Conservation (phyloP, 2,329 filamentous ascomycete species). For the Colletotrichum zoysiae region DNA sequence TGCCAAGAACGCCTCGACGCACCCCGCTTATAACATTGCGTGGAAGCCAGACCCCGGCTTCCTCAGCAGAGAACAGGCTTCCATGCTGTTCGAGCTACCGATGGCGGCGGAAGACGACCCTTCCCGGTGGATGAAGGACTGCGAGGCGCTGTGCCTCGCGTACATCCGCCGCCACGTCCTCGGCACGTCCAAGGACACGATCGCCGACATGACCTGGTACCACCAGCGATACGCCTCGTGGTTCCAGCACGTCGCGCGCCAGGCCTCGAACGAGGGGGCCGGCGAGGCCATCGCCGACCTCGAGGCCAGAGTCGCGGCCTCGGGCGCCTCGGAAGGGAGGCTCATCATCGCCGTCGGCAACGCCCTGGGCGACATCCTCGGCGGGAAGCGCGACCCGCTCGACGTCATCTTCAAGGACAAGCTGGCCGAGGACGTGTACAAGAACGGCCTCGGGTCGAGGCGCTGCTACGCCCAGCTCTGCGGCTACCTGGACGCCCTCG, state of each 20-base stretch:
- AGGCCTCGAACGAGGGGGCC: background rate
- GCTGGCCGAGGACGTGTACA: conserved; percentile 46
- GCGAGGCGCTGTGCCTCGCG: conserved; percentile 37
- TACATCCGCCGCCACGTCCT: conserved; percentile 29
- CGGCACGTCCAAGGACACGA: background rate
- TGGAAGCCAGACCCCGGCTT: conserved; percentile 45
- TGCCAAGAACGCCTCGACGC: background rate
- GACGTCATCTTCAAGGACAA: conserved; percentile 48
- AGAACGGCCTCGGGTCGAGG: conserved; percentile 43
- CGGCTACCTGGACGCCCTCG: conserved; percentile 44
- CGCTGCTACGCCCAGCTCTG: conserved; percentile 42
- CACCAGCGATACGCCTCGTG: conserved; percentile 40
- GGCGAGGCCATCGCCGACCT: conserved; percentile 24
- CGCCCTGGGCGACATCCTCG: conserved; percentile 45
- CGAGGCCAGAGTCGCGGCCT: conserved; percentile 30
- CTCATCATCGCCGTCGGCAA: conserved; percentile 44
- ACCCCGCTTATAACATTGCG: conserved; percentile 41
- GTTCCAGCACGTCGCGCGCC: conserved; percentile 37
- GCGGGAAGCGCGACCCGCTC: conserved; percentile 46
- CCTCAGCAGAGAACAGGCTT: conserved; percentile 39
- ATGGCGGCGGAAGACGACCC: conserved; percentile 38
- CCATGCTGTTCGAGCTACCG: conserved; percentile 38
- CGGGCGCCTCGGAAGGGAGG: conserved; percentile 42
- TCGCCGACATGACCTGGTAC: conserved; percentile 30
- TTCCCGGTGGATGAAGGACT: conserved; percentile 42